Conservation (phyloP, 2,329 filamentous ascomycete species). For the Hymenoscyphus albidus region DNA sequence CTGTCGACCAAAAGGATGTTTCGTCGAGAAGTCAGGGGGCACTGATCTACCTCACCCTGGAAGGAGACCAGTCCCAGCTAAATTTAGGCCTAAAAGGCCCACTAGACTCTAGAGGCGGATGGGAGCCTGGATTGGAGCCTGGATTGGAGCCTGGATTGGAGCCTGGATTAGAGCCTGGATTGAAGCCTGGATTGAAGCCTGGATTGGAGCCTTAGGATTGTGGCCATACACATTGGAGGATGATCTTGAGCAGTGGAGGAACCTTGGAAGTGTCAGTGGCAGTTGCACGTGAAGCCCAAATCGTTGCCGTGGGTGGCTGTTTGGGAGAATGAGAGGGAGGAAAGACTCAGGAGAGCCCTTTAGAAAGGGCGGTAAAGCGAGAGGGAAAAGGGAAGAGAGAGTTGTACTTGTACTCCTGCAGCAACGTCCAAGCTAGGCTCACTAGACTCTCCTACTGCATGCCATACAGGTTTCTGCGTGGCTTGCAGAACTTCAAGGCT, state of each 20-base stretch:
- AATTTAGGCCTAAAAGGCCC: too few species aligned
- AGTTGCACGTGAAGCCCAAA: neutral
- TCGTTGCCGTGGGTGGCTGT: neutral
- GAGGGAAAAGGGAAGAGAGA: neutral
- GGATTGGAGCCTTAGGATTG: slow-evolving; percentile 15
- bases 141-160: slow-evolving; percentile 12
- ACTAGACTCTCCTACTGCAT: neutral
- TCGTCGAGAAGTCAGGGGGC: slow-evolving; percentile 11
- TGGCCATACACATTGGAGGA: slow-evolving; percentile 12
- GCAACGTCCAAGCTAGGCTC: neutral
- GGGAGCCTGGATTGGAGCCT: slow-evolving; percentile 16
- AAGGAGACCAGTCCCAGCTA: neutral
- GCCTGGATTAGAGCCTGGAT: too few species aligned
- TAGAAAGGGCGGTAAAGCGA: neutral
- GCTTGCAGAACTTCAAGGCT: neutral
- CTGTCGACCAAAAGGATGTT: slow-evolving; percentile 1
- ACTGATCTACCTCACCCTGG: slow-evolving; percentile 15
- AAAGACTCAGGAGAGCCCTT: too few species aligned
- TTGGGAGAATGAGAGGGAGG: neutral
- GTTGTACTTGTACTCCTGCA: neutral
- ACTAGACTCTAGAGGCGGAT: neutral
- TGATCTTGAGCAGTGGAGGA: neutral
- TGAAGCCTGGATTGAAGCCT: slow-evolving; percentile 15
- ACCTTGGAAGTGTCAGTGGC: neutral
- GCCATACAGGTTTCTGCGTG: neutral